These are phyloP conservation scores for Aspergillus carbonarius DNA, from an alignment of 2,329 filamentous ascomycete species.

Conservation along the genomic window DNA sequence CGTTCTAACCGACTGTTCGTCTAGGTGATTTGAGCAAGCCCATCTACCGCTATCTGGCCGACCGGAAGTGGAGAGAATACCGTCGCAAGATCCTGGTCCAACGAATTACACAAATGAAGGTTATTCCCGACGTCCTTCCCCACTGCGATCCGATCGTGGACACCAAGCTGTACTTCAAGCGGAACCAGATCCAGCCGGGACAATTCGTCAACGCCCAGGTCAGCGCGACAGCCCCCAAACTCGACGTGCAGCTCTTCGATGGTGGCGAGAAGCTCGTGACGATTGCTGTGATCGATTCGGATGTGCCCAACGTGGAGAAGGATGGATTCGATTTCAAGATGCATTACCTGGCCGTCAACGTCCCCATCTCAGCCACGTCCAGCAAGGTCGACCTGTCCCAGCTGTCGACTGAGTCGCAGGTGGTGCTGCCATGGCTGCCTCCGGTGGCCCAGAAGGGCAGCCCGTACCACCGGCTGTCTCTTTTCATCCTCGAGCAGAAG, in stretches of 20 bases:
- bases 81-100: conserved; percentile 77
- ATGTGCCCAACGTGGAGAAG: conserved; percentile 75
- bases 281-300: conserved; percentile 81
- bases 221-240: conserved; percentile 70
- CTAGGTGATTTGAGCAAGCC: conserved; percentile 93
- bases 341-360: conserved; percentile 80
- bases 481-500: conserved; percentile 81
- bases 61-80: conserved; percentile 83
- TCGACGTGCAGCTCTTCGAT: conserved; percentile 84
- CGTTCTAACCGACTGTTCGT: conserved; percentile 21
- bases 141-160: conserved; percentile 75
- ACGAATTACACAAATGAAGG: conserved; percentile 79
- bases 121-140: conserved; percentile 85
- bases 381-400: conserved; percentile 65
- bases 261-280: conserved; percentile 77
- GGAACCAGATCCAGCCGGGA: conserved; percentile 69
- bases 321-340: conserved; percentile 78
- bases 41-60: conserved; percentile 87
- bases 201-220: conserved; percentile 72
- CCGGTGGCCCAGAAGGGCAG: conserved; percentile 86
- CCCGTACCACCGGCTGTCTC: conserved; percentile 82
- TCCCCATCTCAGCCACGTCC: conserved; percentile 61
- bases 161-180: conserved; percentile 77
- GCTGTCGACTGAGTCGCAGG: conserved; percentile 61
- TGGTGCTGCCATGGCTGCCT: conserved; percentile 77